phyloP scores from a whole-genome alignment of 768 basidiomycete species.

The Auricularia sp. region DNA sequence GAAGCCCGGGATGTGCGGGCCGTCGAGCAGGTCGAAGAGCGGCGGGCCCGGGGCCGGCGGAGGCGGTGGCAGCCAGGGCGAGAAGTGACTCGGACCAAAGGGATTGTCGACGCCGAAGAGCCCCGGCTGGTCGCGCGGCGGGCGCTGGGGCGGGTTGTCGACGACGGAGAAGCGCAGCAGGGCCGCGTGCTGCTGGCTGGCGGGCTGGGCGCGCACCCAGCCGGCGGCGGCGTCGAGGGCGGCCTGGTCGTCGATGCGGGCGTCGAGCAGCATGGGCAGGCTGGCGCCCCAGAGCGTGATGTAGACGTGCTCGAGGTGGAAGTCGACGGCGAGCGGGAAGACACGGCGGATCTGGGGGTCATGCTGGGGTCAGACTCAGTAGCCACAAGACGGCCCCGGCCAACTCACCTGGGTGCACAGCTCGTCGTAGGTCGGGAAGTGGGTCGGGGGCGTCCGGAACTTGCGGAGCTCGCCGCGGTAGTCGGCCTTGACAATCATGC shows the following conservation, averaged over 20 bases:
- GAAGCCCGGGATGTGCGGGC: neutral
- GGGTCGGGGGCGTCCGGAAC: neutral
- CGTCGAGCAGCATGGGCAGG: neutral
- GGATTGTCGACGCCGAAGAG: neutral
- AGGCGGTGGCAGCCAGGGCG: neutral
- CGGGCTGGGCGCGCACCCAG: neutral
- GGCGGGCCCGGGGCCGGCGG: neutral
- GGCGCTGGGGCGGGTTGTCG: neutral
- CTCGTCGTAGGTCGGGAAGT: neutral
- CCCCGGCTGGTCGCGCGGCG: neutral
- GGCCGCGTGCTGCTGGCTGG: neutral
- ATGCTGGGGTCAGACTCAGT: too few species aligned
- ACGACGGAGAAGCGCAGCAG: neutral
- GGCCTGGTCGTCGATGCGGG: neutral
- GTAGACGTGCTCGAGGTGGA: neutral
- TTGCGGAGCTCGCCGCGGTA: neutral
- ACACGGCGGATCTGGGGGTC: neutral
- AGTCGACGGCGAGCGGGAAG: neutral
- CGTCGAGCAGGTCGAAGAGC: neutral
- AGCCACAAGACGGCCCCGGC: too few species aligned
- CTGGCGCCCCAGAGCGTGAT: neutral
- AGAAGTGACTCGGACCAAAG: neutral
- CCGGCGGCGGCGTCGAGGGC: neutral
- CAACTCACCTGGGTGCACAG: neutral
- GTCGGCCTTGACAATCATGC: slow-evolving; percentile 2